Conservation (phyloP, 805 yeast species). For the Wickerhamomyces silvicola region DNA sequence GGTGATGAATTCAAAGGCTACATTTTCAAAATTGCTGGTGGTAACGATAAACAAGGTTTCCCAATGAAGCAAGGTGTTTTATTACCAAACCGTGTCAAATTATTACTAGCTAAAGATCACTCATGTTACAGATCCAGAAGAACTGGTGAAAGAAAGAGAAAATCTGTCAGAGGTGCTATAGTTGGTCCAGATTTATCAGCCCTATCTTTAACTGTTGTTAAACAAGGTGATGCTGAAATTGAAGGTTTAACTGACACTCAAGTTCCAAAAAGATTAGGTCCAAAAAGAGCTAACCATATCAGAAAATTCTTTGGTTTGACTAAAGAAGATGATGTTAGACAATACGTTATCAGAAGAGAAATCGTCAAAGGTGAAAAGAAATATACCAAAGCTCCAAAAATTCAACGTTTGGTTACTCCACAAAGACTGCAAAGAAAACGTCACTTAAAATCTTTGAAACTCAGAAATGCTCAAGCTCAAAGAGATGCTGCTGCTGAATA, state of each 20-base stretch:
- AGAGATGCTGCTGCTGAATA: constrained; percentile 99
- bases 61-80: constrained; percentile 99
- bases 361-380: constrained; percentile 96
- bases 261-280: constrained; percentile 99
- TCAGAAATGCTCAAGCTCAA: constrained; percentile 95
- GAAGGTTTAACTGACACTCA: constrained; percentile 93
- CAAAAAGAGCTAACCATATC: constrained; percentile 99
- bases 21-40: constrained; percentile 98
- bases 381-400: constrained; percentile 99
- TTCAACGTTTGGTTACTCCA: constrained; percentile 99
- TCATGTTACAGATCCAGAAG: constrained; percentile 99
- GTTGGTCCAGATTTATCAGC: constrained; percentile 97
- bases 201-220: constrained; percentile 85
- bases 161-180: constrained; percentile 99
- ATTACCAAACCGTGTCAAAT: constrained; percentile 99
- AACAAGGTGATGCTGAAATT: constrained; percentile 95
- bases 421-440: constrained; percentile 99
- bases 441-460: constrained; percentile 87
- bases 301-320: constrained; percentile 99
- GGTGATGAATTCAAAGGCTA: constrained; percentile 99
- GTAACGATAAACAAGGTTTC: constrained; percentile 99
- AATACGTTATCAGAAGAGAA: constrained; percentile 97
- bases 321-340: constrained; percentile 62
- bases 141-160: constrained; percentile 99
- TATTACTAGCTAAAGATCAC: constrained; percentile 87